Evolutionary conservation across 148 eudicot genomes (phyloP).

Genomic region (Persicaria maculosa): DNA sequence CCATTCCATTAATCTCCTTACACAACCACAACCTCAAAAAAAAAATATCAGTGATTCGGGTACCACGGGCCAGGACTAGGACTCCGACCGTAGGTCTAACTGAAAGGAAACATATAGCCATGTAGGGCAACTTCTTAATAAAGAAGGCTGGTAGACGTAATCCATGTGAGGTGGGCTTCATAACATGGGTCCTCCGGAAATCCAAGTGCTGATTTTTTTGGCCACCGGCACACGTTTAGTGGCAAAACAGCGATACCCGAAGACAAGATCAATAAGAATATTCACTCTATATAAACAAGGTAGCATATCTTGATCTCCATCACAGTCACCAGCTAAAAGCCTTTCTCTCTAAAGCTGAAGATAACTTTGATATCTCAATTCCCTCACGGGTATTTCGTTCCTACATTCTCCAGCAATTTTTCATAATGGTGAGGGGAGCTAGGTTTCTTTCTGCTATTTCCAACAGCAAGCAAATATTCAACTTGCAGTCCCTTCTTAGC

Average conservation of each 20-base stretch:
- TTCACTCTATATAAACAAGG: background rate
- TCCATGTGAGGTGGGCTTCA: background rate
- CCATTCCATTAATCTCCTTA: constrained; percentile 13
- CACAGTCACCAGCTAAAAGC: too few species aligned
- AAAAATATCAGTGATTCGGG: background rate
- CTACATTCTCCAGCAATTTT: background rate
- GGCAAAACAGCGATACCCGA: too few species aligned
- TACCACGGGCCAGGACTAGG: background rate
- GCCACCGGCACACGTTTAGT: too few species aligned
- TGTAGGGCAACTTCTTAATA: background rate
- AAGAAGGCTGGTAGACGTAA: background rate
- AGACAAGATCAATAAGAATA: too few species aligned
- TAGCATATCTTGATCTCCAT: background rate
- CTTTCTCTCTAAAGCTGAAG: background rate
- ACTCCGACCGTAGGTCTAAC: background rate
- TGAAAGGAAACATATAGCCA: background rate
- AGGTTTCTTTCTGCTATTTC: constrained; percentile 15
- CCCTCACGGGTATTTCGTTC: too few species aligned
- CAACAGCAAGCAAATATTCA: constrained; percentile 15
- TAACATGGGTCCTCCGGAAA: background rate
- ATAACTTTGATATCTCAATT: background rate
- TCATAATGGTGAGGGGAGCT: background rate
- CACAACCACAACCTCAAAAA: constrained; percentile 11
- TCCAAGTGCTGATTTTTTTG: background rate
- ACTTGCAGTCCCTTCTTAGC: background rate